These are phyloP conservation scores for Diaporthe nobilis DNA, from an alignment of 2,329 filamentous ascomycete genomes.

Conservation along the genomic window DNA sequence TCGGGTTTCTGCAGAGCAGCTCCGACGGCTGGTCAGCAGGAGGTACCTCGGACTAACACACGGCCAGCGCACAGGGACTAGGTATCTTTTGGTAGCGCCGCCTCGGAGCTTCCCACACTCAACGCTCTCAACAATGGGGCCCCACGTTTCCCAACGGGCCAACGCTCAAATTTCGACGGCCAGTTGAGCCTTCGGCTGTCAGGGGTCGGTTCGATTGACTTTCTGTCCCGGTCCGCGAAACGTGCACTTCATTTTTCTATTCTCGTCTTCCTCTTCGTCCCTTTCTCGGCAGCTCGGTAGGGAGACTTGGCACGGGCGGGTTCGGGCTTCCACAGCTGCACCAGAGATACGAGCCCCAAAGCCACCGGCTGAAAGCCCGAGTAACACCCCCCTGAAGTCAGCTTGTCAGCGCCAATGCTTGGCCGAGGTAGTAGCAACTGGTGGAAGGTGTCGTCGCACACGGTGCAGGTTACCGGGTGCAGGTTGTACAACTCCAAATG, in stretches of 20 bases:
- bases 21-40: background rate
- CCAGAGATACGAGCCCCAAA: slow-evolving; percentile 10
- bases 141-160: slow-evolving; percentile 26
- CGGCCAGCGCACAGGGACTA: too few species aligned
- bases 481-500: background rate
- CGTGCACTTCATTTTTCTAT: background rate
- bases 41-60: background rate
- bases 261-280: background rate
- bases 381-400: background rate
- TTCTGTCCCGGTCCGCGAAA: background rate
- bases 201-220: slow-evolving; percentile 24
- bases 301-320: slow-evolving; percentile 5
- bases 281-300: background rate
- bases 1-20: slow-evolving; percentile 22
- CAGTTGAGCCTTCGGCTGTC: slow-evolving; percentile 24
- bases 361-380: slow-evolving; percentile 19
- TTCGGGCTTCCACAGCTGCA: slow-evolving; percentile 11
- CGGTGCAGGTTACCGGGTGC: background rate
- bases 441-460: background rate
- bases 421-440: background rate
- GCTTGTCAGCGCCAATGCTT: slow-evolving; percentile 30
- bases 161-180: slow-evolving; percentile 27
- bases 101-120: slow-evolving; percentile 21
- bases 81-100: slow-evolving; percentile 16
- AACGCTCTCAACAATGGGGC: slow-evolving; percentile 35